Evolutionary conservation across 1,284 basidiomycete genomes (phyloP), one percentile per base, ranked within the genome.

Genomic region (Leccinum huronense): DNA sequence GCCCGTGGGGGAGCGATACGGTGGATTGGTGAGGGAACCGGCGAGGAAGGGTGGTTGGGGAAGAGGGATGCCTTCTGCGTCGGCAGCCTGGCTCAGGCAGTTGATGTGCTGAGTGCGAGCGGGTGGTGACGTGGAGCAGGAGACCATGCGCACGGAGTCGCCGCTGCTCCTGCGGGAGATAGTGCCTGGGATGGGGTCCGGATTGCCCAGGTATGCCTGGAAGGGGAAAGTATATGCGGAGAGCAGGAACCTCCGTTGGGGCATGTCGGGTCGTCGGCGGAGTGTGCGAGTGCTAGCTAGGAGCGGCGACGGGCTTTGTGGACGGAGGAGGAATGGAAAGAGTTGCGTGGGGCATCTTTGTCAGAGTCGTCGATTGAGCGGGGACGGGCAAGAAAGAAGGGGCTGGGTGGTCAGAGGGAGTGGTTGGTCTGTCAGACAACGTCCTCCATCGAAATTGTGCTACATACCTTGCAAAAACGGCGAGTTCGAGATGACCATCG

Each of bases 401-500:
- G 72, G 0, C 75, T 69, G 0, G 72, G 73, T 0, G 67, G 72
- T 0, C 60, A 7, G 14, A 65, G 53, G 0, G 61, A 11, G 34
- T 73, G 68, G 0, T 65, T 63, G 91, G 84, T 77, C 80, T 57
- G 85, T 71, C 8, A 30, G 5, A 11, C 19, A 19, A 69, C 58
- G 60, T 42, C 13, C 13, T 48, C 33, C 8, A 61, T 19, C 33
- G 3, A 56, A 42, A 59, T 51, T n/a, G 11, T 59, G 48, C 57
- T 55, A 65, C 63, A 61, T 64, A 23, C 61, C 62, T 60, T 62
- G 5, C 63, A 87, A 86, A 31, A 92, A 91, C 72, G 86, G 87
- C 69, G 85, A 93, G 76, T 94, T 94, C 75, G 84, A 91, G 72
- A 92, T 91, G 89, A 87, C 89, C 2, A 93, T 91, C 2, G 77